Evolutionary conservation across 2,329 filamentous ascomycete species (phyloP), one percentile per base, ranked within the genome.

Genomic region (Hymenoscyphus repandus): DNA sequence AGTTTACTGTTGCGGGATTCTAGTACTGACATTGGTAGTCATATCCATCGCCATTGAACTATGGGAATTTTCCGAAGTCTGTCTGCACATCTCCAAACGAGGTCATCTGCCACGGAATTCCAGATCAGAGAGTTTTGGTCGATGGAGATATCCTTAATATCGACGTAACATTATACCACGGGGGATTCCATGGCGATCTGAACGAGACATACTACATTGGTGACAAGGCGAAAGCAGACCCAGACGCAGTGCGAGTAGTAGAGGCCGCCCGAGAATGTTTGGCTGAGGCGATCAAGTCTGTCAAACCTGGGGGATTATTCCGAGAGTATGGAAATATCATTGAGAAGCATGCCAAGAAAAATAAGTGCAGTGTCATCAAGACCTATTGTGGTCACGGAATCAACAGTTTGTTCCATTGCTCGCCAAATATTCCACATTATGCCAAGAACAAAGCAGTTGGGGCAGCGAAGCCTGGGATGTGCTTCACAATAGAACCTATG

Each of bases 141-240:
- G 92, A 99, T 61, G 93, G 93, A 55, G 93, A 99, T 64, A 97
- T 99, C 58, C 74, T 99, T 65, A 99, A 99, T 73, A 90, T 99
- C 59, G 93, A 99, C 62, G 88, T 99, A 5, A 91, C 90, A 1
- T 74, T 99, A 39, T 99, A 95, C 70, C 90, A 97, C 68, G 88
- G 85, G 54, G 93, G 93, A 48, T 97, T 92, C 73, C 93, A 99
- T 67, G 90, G 90, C 49, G 93, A 99, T 68, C 75, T 99, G 49
- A 99, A 99, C 73, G 93, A 99, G 74, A 99, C 93, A 11, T 99
- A 97, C 73, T 99, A 99, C 68, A 88, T 99, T 43, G 93, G 93
- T 50, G 87, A 95, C 61, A 90, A 87, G 65, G 88, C 93, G 38
- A 80, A 82, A 64, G 83, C 87, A 7, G 85, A 97, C 64, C 82